Conservation (phyloP, 2,329 filamentous ascomycete genomes). For the Aspergillus amoenus region DNA sequence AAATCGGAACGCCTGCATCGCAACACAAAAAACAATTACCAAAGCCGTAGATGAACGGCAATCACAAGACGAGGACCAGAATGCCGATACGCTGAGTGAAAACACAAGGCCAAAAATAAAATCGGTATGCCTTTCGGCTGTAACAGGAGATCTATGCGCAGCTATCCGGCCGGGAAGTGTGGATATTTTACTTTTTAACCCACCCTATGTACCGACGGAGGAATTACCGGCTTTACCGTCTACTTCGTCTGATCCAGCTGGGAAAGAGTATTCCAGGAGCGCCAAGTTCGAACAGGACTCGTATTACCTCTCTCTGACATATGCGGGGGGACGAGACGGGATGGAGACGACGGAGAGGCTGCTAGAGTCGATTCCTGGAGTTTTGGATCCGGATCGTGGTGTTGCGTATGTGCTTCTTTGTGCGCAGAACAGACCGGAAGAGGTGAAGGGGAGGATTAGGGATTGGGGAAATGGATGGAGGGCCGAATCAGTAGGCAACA, state of each 20-base stretch:
- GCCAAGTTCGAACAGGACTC: conserved; percentile 74
- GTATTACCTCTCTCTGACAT: conserved; percentile 78
- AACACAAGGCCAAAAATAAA: neutral
- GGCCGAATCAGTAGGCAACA: conserved; percentile 74
- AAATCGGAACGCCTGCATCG: conserved; percentile 77
- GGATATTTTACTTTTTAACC: conserved; percentile 93
- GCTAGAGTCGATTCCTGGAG: conserved; percentile 64
- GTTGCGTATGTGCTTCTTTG: conserved; percentile 90
- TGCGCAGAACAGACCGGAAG: conserved; percentile 80
- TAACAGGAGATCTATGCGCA: conserved; percentile 68
- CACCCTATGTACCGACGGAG: conserved; percentile 89
- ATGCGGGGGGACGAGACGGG: conserved; percentile 83
- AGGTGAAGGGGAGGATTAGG: conserved; percentile 65
- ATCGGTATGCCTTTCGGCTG: conserved; percentile 10
- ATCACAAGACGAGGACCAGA: neutral
- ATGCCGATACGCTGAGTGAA: neutral
- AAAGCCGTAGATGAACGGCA: conserved; percentile 46
- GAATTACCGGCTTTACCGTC: conserved; percentile 56
- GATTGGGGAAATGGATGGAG: conserved; percentile 65
- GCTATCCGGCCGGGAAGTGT: conserved; percentile 60
- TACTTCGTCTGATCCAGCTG: neutral
- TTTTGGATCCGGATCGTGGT: conserved; percentile 64
- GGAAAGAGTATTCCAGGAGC: conserved; percentile 22
- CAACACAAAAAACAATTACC: conserved; percentile 68
- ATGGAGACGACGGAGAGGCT: conserved; percentile 91